phyloP scores from a whole-genome alignment of 1,284 basidiomycete species.

The Fomitiporia mediterranea region DNA sequence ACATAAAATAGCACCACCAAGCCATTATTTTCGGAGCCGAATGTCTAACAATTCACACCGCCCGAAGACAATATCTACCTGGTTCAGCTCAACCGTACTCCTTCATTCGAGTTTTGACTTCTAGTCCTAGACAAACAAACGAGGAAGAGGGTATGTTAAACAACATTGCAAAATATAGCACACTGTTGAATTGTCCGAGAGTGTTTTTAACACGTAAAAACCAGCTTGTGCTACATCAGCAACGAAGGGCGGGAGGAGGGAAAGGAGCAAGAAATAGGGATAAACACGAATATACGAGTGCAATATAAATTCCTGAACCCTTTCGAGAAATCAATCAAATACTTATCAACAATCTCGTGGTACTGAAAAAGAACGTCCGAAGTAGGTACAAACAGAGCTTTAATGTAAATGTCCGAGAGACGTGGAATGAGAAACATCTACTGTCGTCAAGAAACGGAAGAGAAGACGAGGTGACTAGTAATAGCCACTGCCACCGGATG shows the following conservation, averaged over 20 bases:
- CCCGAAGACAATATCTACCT: too few relatives aligned
- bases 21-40: too few relatives aligned
- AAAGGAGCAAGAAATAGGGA: background rate
- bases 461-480: background rate
- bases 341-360: too few relatives aligned
- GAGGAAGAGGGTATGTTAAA: background rate
- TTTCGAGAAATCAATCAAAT: too few relatives aligned
- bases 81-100: too few relatives aligned
- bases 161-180: slow-evolving; percentile 3
- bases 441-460: slow-evolving; percentile 2
- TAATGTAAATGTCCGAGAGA: slow-evolving; percentile 14
- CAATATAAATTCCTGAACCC: slow-evolving; percentile 1
- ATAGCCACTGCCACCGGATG: slow-evolving; percentile 11
- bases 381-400: background rate
- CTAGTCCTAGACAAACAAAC: background rate
- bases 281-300: slow-evolving; percentile 5
- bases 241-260: background rate
- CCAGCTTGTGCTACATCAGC: background rate
- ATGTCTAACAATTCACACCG: too few relatives aligned
- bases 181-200: background rate
- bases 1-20: too few relatives aligned
- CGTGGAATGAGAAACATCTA: background rate
- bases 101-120: too few relatives aligned
- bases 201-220: background rate
- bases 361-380: background rate